Percentiles rank a stretch among this genome's conserved stretches.
Evolutionary conservation across 1,284 basidiomycete species (phyloP).

Genomic region (Afroboletus lepidellus): DNA sequence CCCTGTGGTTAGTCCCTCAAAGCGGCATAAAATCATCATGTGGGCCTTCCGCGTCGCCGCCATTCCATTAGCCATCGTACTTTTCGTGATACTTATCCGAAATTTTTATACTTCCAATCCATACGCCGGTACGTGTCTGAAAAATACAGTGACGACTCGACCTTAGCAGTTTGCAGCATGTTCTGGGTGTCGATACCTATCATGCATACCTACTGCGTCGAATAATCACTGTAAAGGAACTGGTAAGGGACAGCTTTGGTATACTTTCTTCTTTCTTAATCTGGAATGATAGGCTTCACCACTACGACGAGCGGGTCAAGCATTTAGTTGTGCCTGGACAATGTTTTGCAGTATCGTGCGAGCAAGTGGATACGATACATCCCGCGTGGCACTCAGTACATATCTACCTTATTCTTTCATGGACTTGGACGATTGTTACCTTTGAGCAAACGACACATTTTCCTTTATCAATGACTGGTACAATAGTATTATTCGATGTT

Average conservation of each 20-base stretch:
- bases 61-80: constrained; percentile 70
- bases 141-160: neutral
- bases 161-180: constrained; percentile 55
- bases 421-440: constrained; percentile 11
- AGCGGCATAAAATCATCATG: constrained; percentile 70
- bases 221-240: constrained; percentile 80
- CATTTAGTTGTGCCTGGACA: constrained; percentile 16
- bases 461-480: neutral
- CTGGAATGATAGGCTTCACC: constrained; percentile 23
- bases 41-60: constrained; percentile 76
- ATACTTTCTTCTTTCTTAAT: constrained; percentile 6
- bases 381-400: constrained; percentile 5
- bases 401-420: neutral
- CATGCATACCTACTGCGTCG: constrained; percentile 76
- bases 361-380: neutral
- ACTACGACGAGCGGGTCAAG: constrained; percentile 34
- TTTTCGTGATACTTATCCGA: constrained; percentile 79
- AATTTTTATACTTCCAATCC: constrained; percentile 92
- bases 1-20: constrained; percentile 82
- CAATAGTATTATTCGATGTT: no score
- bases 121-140: constrained; percentile 57
- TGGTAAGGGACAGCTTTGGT: constrained; percentile 34
- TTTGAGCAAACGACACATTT: neutral
- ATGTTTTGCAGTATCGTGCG: neutral
- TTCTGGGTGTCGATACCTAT: constrained; percentile 86